Conservation (phyloP, 176 grass and related monocot genomes). For the Eragrostis nindensis region DNA sequence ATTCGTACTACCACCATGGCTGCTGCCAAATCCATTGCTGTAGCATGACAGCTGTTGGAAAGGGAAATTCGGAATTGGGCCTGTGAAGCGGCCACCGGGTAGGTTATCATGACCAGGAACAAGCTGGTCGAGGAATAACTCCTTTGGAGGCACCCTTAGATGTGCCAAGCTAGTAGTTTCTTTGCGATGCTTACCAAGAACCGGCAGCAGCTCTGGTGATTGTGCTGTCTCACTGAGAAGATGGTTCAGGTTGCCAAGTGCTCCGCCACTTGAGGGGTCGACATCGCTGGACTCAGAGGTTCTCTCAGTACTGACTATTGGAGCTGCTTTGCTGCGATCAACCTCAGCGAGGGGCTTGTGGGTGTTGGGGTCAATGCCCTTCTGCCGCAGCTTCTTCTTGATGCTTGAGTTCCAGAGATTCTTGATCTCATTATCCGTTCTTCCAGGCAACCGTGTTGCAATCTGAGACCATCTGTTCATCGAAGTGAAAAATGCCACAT, state of each 20-base stretch:
- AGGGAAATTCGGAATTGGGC: constrained; percentile 38
- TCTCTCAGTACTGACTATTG: constrained; percentile 44
- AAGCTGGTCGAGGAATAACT: constrained; percentile 50
- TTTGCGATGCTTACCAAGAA: constrained; percentile 31
- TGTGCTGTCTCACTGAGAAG: constrained; percentile 50
- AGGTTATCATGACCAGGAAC: constrained; percentile 43
- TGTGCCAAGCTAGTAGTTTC: constrained; percentile 40
- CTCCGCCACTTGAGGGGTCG: constrained; percentile 37
- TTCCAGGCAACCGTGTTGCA: constrained; percentile 65
- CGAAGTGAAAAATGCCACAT: neutral
- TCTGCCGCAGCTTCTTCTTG: constrained; percentile 66
- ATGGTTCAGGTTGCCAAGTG: constrained; percentile 30
- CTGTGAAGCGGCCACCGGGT: constrained; percentile 28
- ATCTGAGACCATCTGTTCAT: constrained; percentile 68
- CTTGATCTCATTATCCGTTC: constrained; percentile 78
- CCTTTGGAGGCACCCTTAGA: constrained; percentile 38
- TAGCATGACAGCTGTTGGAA: constrained; percentile 47
- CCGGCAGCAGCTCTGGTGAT: constrained; percentile 38
- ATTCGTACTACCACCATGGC: constrained; percentile 21
- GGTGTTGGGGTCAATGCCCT: constrained; percentile 65
- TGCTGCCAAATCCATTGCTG: constrained; percentile 39
- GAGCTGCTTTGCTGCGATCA: constrained; percentile 36
- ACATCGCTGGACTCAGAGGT: constrained; percentile 50
- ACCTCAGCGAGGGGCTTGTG: constrained; percentile 48
- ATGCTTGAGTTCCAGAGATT: constrained; percentile 73